These are phyloP conservation scores for Phytophthora pini DNA, from an alignment of 352 stramenopile genomes.

Conservation along the genomic window DNA sequence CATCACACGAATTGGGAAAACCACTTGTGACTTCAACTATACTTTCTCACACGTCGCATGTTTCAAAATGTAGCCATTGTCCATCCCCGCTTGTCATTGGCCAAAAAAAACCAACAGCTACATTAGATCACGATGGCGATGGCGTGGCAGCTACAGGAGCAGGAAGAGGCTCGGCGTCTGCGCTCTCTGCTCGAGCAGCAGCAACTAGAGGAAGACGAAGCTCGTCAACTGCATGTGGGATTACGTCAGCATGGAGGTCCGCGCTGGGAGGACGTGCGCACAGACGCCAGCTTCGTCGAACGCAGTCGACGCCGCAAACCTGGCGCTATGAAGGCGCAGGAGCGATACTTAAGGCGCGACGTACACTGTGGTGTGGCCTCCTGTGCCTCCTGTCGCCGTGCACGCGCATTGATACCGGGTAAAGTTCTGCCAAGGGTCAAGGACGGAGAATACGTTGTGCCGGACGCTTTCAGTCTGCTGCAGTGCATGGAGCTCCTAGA, in stretches of 20 bases:
- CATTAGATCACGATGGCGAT: conserved; percentile 22
- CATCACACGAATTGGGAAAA: conserved; percentile 50
- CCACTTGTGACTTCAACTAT: conserved; percentile 9
- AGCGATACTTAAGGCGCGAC: conserved; percentile 78
- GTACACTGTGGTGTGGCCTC: conserved; percentile 68
- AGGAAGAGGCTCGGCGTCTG: conserved; percentile 38
- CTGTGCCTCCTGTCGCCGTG: conserved; percentile 48
- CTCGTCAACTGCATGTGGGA: conserved; percentile 30
- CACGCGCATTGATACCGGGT: conserved; percentile 31
- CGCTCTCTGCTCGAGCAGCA: conserved; percentile 24
- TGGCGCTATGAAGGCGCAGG: conserved; percentile 67
- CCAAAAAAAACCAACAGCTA: conserved; percentile 17
- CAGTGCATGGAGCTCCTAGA: conserved; percentile 84
- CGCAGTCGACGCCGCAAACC: conserved; percentile 77
- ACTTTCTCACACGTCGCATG: conserved; percentile 26
- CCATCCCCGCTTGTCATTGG: conserved; percentile 14
- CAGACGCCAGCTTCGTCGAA: conserved; percentile 74
- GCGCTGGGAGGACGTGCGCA: conserved; percentile 61
- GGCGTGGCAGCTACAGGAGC: conserved; percentile 44
- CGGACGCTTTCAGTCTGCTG: conserved; percentile 72
- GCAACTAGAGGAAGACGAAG: conserved; percentile 35
- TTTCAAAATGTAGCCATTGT: conserved; percentile 20
- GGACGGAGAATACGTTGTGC: conserved; percentile 64
- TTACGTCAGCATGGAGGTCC: conserved; percentile 28
- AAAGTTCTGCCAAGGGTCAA: conserved; percentile 44